A percentile compares a stretch with the other conserved stretches of the same genome.
Conservation (phyloP, 192 early-diverging fungal species). For the Gryganskiella cystojenkinii region DNA sequence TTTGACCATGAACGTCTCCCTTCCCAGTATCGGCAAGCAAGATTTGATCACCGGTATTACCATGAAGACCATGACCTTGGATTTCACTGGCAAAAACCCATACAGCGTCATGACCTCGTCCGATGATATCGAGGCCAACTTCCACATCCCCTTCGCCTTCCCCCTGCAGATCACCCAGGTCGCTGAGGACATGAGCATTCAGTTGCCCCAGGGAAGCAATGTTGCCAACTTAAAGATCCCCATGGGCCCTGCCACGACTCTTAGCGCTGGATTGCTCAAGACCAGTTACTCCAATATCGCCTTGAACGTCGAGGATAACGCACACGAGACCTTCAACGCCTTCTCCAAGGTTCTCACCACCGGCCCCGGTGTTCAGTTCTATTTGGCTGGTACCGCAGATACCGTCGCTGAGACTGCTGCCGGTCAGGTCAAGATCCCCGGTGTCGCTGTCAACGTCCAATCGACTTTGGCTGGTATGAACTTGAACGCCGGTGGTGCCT, state of each 20-base stretch:
- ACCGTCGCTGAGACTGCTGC: slow-evolving; percentile 65
- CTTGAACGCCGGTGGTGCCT: slow-evolving; percentile 58
- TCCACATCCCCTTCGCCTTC: slow-evolving; percentile 72
- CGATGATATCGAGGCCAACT: slow-evolving; percentile 57
- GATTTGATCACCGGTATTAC: slow-evolving; percentile 64
- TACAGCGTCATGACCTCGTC: slow-evolving; percentile 63
- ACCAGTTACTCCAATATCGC: slow-evolving; percentile 55
- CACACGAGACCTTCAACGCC: slow-evolving; percentile 59
- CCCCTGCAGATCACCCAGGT: slow-evolving; percentile 65
- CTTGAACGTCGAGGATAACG: slow-evolving; percentile 53
- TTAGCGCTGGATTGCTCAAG: slow-evolving; percentile 56
- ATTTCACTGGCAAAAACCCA: slow-evolving; percentile 55
- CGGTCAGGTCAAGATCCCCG: slow-evolving; percentile 62
- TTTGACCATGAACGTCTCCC: slow-evolving; percentile 60
- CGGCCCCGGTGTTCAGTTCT: slow-evolving; percentile 54
- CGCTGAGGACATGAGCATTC: slow-evolving; percentile 62
- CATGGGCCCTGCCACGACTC: slow-evolving; percentile 45
- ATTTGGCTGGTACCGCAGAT: slow-evolving; percentile 61
- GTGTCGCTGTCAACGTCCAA: slow-evolving; percentile 60
- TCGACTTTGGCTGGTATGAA: slow-evolving; percentile 65
- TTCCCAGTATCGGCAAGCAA: slow-evolving; percentile 56
- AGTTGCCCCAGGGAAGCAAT: slow-evolving; percentile 34
- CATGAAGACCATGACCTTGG: slow-evolving; percentile 66
- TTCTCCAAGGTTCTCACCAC: slow-evolving; percentile 64
- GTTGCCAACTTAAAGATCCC: slow-evolving; percentile 51